Base-by-base conservation (phyloP, 192 early-diverging fungal species). In the Diversispora epigaea region DNA sequence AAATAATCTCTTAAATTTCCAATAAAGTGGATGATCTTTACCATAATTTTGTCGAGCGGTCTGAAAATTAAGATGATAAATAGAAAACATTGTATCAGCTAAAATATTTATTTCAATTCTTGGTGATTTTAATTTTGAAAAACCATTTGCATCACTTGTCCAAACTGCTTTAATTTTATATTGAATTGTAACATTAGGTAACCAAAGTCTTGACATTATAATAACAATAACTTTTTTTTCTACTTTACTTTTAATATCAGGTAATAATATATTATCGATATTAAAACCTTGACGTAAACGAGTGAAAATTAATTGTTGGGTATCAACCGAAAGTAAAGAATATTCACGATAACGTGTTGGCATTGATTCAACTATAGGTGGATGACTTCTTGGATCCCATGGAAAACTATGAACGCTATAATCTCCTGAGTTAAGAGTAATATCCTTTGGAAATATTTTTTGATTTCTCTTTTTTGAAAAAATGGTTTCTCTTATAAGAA, bases 101-200 rank as follows among this genome's bases (percentile, higher is more conserved):
- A 82, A 71, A 72, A 88, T 81, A 25, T 85, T 73, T 21, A 88
- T 82, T 63, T 88, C 84, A 40, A 81, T 80, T 32, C 82, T 83
- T 1, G 85, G 83, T 4, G 80, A 70, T 74, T 80, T 80, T 12
- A 86, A 71, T 40, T 82, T 75, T n/a, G 54, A 57, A 17, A 69
- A 22, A 25, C 57, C 56, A 54, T 56, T 54, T 19, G 32, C 57
- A 21, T 62, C 76, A 10, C 70, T 41, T 0, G 73, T 67, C 68
- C 83, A 81, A 14, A 74, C 75, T 14, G 84, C 86, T 61, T 83
- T 87, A 49, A 92, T 88, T 67, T 85, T 83, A 79, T 94, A 94
- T 56, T 92, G 86, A 14, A 94, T 82, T 1, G 86, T 91, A 50
- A 94, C 85, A 75, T 92, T 90, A 9, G 92, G 90, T 45, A 90